These are phyloP conservation scores for Lyophyllum decastes DNA, from an alignment of 768 basidiomycete genomes.

Conservation along the genomic window DNA sequence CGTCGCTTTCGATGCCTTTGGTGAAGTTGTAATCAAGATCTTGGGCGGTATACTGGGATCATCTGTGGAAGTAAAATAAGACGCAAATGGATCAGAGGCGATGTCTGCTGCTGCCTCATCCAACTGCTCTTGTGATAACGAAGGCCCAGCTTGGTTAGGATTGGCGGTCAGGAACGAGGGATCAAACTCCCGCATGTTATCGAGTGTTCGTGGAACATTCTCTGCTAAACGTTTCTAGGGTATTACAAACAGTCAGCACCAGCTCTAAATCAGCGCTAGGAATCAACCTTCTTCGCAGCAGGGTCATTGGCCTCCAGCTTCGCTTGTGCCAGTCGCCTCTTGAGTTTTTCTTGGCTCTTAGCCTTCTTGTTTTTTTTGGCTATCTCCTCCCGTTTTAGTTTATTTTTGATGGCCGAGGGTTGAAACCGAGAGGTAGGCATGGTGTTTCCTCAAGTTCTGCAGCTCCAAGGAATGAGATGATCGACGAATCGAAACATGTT, in stretches of 20 bases:
- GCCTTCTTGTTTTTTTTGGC: constrained; percentile 72
- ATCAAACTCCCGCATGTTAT: constrained; percentile 89
- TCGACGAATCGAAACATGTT: neutral
- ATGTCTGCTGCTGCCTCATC: constrained; percentile 71
- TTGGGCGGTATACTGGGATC: constrained; percentile 80
- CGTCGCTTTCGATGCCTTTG: constrained; percentile 83
- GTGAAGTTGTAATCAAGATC: constrained; percentile 88
- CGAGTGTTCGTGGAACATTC: constrained; percentile 90
- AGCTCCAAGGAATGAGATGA: neutral
- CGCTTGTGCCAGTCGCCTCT: constrained; percentile 74
- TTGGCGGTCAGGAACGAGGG: constrained; percentile 65
- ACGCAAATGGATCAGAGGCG: constrained; percentile 74
- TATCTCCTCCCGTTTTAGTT: constrained; percentile 82
- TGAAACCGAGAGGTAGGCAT: constrained; percentile 64
- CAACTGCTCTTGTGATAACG: constrained; percentile 37
- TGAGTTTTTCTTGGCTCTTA: constrained; percentile 79
- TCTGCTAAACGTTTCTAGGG: constrained; percentile 75
- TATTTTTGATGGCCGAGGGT: constrained; percentile 80
- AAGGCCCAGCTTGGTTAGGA: constrained; percentile 35
- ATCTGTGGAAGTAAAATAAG: constrained; percentile 69
- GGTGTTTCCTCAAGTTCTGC: constrained; percentile 1
- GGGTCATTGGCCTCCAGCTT: constrained; percentile 80
- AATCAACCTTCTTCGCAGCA: constrained; percentile 69
- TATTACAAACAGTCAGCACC: neutral
- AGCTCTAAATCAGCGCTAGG: neutral